A percentile compares a stretch with the other conserved stretches of the same genome.
These are phyloP conservation scores for Halteria grandinella DNA, from an alignment of 73 alveolate genomes.

Conservation along the genomic window DNA sequence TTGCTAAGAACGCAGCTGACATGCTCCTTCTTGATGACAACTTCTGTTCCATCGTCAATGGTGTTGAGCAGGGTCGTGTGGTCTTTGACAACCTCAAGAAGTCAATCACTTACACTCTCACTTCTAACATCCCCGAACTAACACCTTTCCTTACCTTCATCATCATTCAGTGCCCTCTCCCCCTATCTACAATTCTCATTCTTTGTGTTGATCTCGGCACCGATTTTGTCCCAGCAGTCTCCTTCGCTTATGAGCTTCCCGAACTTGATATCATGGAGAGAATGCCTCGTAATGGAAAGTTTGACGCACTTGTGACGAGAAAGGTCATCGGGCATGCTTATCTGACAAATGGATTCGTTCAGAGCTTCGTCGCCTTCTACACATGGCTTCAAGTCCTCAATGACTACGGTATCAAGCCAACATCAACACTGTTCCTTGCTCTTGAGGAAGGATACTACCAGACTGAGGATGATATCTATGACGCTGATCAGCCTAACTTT, in stretches of 20 bases:
- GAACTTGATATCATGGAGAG: constrained; percentile 93
- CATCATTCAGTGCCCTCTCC: constrained; percentile 82
- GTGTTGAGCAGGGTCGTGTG: constrained; percentile 97
- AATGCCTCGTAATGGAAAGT: constrained; percentile 90
- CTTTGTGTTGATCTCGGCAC: constrained; percentile 89
- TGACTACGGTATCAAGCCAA: constrained; percentile 88
- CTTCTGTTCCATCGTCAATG: constrained; percentile 96
- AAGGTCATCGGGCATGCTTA: constrained; percentile 79
- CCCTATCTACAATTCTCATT: constrained; percentile 84
- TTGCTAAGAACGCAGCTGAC: constrained; percentile 99
- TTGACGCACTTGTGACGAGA: constrained; percentile 84
- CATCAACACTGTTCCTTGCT: constrained; percentile 64
- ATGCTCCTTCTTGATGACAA: constrained; percentile 96
- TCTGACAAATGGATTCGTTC: constrained; percentile 75
- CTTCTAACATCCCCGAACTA: constrained; percentile 86
- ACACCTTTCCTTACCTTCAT: constrained; percentile 81
- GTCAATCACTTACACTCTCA: constrained; percentile 77
- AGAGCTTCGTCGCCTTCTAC: constrained; percentile 81
- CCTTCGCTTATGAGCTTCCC: constrained; percentile 94
- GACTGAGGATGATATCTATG: constrained; percentile 37
- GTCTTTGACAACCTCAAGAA: constrained; percentile 93
- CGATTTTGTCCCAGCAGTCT: constrained; percentile 93
- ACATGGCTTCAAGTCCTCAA: constrained; percentile 84
- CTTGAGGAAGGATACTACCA: constrained; percentile 58
- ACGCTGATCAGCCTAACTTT: constrained; percentile 26